Evolutionary conservation across 2,329 filamentous ascomycete genomes (phyloP).

Genomic region (Aspergillus sp.): DNA sequence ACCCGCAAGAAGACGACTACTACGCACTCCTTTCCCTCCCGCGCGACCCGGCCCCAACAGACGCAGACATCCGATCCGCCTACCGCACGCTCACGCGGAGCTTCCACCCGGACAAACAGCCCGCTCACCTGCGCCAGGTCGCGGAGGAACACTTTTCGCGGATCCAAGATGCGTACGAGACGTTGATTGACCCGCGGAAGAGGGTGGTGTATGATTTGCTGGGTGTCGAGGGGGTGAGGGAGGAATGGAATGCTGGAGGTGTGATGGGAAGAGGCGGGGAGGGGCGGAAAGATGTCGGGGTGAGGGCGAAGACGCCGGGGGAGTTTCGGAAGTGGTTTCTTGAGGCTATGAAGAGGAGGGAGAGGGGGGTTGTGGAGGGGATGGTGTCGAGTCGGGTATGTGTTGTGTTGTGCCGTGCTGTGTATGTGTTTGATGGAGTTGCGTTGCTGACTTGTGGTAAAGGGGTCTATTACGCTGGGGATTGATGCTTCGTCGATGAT

Average conservation of each 20-base stretch:
- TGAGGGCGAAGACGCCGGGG: constrained; percentile 31
- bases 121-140: constrained; percentile 29
- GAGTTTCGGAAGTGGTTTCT: constrained; percentile 40
- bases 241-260: constrained; percentile 32
- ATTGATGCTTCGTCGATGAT: constrained; percentile 33
- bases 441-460: not conserved
- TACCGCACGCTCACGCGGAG: constrained; percentile 39
- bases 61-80: constrained; percentile 39
- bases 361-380: constrained; percentile 30
- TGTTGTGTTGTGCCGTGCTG: constrained; percentile 10
- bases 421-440: not conserved
- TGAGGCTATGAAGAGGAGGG: constrained; percentile 34
- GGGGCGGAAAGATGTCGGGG: constrained; percentile 28
- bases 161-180: constrained; percentile 39
- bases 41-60: constrained; percentile 34
- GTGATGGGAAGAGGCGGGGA: constrained; percentile 27
- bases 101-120: constrained; percentile 44
- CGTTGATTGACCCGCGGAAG: constrained; percentile 37
- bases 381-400: constrained; percentile 35
- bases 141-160: constrained; percentile 34
- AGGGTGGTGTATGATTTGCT: constrained; percentile 40
- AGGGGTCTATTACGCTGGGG: constrained; percentile 29
- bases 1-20: constrained; percentile 35
- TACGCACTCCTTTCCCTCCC: constrained; percentile 38
- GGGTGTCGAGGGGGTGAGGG: constrained; percentile 35